Percentiles rank a stretch among this genome's conserved stretches.
These are phyloP conservation scores for Emiliania huxleyi DNA, from an alignment of 78 protist genomes.

Conservation along the genomic window DNA sequence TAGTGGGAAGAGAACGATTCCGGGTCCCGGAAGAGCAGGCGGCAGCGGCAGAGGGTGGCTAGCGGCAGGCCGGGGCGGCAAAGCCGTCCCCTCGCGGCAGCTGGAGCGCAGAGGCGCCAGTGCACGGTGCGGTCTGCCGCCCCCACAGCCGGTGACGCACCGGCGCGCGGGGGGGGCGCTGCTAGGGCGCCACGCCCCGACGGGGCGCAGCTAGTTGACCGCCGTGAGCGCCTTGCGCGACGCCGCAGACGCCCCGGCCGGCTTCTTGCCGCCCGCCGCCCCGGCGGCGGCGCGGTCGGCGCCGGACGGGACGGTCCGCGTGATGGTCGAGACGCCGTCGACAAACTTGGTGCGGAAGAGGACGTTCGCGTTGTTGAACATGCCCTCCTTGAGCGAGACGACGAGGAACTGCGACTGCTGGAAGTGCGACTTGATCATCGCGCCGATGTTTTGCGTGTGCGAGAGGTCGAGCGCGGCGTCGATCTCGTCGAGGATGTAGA, in stretches of 20 bases:
- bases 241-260: background rate
- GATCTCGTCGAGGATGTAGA: slow-evolving; percentile 99
- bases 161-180: too few relatives aligned
- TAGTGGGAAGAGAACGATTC: too few relatives aligned
- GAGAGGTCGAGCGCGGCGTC: slow-evolving; percentile 99
- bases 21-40: too few relatives aligned
- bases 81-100: too few relatives aligned
- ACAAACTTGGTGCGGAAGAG: slow-evolving; percentile 79
- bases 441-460: slow-evolving; percentile 87
- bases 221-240: background rate
- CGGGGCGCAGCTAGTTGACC: background rate
- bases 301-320: slow-evolving; percentile 34
- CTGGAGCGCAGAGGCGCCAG: too few relatives aligned
- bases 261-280: background rate
- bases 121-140: too few relatives aligned
- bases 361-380: slow-evolving; percentile 86
- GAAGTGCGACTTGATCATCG: slow-evolving; percentile 60
- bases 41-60: too few relatives aligned
- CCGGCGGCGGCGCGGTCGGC: background rate
- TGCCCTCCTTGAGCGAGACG: slow-evolving; percentile 82
- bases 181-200: too few relatives aligned
- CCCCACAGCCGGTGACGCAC: too few relatives aligned
- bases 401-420: slow-evolving; percentile 69
- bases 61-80: too few relatives aligned
- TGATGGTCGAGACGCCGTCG: slow-evolving; percentile 76